A percentile compares a stretch with the other conserved stretches of the same genome.
Conservation (phyloP, 2,329 filamentous ascomycete genomes). For the Fusarium floridanum region DNA sequence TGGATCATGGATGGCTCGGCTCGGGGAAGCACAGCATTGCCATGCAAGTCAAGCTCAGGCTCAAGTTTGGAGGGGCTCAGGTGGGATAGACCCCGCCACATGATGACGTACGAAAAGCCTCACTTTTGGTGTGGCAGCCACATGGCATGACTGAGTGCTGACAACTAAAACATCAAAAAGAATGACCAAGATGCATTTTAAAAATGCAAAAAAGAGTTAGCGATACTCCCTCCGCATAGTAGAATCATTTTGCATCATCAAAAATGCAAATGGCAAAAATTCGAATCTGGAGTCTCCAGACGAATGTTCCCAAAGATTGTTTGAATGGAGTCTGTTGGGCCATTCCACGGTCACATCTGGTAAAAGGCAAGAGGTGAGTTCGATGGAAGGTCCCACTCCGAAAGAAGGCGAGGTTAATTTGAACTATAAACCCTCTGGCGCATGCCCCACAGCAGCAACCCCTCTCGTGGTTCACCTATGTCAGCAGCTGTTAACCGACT, state of each 20-base stretch:
- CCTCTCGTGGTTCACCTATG: conserved; percentile 16
- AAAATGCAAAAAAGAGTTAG: not conserved
- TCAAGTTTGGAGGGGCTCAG: conserved; percentile 39
- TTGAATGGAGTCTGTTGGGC: conserved; percentile 65
- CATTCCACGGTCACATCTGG: conserved; percentile 80
- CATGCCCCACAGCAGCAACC: not conserved
- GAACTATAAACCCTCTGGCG: conserved; percentile 27
- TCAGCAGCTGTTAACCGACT: not conserved
- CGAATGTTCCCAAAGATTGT: conserved; percentile 64
- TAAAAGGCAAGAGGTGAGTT: conserved; percentile 86
- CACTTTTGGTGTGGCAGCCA: not conserved
- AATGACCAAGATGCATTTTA: not conserved
- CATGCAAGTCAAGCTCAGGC: conserved; percentile 3
- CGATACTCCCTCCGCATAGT: accelerated
- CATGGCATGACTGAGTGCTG: not conserved
- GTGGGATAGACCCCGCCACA: conserved; percentile 22
- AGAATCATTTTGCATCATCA: not conserved
- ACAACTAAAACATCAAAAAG: not conserved
- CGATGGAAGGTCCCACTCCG: conserved; percentile 79
- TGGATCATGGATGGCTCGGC: conserved; percentile 34
- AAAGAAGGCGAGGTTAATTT: conserved; percentile 6
- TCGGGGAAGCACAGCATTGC: not conserved
- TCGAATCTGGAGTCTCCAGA: conserved; percentile 58
- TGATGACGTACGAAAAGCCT: conserved; percentile 38
- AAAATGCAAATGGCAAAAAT: conserved; percentile 49